phyloP scores from a whole-genome alignment of 805 yeast genomes.

The Candida multigemmis region DNA sequence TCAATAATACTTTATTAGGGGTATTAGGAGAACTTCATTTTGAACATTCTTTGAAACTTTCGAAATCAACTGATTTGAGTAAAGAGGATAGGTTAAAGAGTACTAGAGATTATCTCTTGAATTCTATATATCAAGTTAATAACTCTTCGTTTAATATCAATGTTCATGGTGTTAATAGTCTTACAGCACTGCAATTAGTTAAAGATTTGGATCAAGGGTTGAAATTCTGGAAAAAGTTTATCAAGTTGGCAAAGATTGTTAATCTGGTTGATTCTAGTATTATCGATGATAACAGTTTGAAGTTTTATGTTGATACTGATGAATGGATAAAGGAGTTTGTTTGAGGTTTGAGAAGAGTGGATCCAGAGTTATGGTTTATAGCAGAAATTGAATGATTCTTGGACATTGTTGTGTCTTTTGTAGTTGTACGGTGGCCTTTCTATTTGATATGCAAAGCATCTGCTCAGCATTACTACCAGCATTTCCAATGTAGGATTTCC shows the following conservation, averaged over 20 bases:
- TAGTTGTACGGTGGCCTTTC: too few relatives aligned
- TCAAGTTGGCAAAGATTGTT: constrained; percentile 13
- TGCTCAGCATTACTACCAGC: too few relatives aligned
- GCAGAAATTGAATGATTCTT: too few relatives aligned
- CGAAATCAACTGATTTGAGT: constrained; percentile 10
- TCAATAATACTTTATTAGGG: constrained; percentile 59
- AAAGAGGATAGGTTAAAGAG: constrained; percentile 16
- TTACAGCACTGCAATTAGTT: constrained; percentile 20
- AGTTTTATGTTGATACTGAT: constrained; percentile 18
- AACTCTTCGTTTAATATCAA: constrained; percentile 31
- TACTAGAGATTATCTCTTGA: constrained; percentile 23
- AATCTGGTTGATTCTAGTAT: constrained; percentile 17
- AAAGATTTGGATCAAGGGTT: constrained; percentile 23
- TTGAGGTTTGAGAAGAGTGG: constrained; percentile 2
- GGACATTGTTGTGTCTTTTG: too few relatives aligned
- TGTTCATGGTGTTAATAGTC: constrained; percentile 30
- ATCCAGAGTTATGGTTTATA: too few relatives aligned
- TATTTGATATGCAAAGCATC: too few relatives aligned
- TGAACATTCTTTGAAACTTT: constrained; percentile 27
- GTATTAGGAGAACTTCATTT: constrained; percentile 47
- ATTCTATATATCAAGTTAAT: constrained; percentile 26
- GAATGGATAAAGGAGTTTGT: constrained; percentile 18
- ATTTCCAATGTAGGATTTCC: too few relatives aligned
- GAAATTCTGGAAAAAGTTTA: constrained; percentile 26
- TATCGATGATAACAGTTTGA: constrained; percentile 13